Evolutionary conservation across 2,329 filamentous ascomycete genomes (phyloP), one percentile per base, ranked within the genome.

Genomic region (Penicillium sp.): DNA sequence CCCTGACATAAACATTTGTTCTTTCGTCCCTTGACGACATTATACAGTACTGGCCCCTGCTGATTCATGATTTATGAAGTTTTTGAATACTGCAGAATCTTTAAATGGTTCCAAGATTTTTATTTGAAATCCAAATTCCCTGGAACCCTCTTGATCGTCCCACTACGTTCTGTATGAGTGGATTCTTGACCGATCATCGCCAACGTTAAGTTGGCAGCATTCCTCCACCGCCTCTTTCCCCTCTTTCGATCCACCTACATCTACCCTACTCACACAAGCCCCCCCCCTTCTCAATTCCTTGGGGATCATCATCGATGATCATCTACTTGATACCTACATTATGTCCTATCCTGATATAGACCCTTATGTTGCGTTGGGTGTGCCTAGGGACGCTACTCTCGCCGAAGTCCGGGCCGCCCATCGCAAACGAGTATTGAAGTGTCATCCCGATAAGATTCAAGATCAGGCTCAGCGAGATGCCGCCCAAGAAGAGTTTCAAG

Each of bases 381-480:
- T 97, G 54, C 71, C 86, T 58, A 88, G 85, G 69, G 84, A 88
- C 73, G 89, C 90, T 46, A 84, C 89, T 57, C 71, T 86, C 41
- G 65, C 85, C 46, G 84, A 88, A 64, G 93, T 97, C 72, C 88
- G 90, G 68, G 82, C 85, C 49, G 88, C 90, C 15, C 87, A 96
- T 77, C 86, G 89, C 66, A 96, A 95, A 73, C 85, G 95, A 40
- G 90, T 90, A 33, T 83, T 96, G 64, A 91, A 89, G 73, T 92
- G 89, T 70, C 92, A 97, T 66, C 92, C 92, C 31, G 92, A 97
- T 80, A 96, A 96, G 77, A 85, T 96, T 59, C 87, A 91, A 63
- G 85, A 96, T 67, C 85, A 88, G 51, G 79, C 85, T 15, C 79
- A 89, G 67, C 95, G 94, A 75, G 85, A 85, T 56, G 79, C 85